Percentiles rank a stretch among this genome's conserved stretches.
Conservation (phyloP, 192 early-diverging fungal species). For the Allomyces javanicus region DNA sequence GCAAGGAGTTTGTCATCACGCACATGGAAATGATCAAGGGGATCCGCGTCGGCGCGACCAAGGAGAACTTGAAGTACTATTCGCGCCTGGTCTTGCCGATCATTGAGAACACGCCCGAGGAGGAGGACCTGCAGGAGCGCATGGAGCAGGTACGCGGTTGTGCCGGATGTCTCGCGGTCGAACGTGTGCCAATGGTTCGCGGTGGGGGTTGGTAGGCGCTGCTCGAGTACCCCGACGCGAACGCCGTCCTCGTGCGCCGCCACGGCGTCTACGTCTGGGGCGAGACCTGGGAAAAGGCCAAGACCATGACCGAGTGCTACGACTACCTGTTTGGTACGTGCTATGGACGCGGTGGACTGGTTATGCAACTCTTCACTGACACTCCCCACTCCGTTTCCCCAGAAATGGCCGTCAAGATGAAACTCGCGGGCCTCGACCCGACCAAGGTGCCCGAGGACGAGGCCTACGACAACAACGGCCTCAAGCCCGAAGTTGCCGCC, state of each 20-base stretch:
- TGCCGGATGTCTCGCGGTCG: no score
- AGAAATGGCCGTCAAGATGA: slow-evolving; percentile 84
- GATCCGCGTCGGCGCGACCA: slow-evolving; percentile 51
- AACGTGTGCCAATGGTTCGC: background rate
- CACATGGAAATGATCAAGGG: slow-evolving; percentile 99
- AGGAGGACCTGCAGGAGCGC: slow-evolving; percentile 69
- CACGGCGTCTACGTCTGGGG: slow-evolving; percentile 99
- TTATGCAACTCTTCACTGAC: no score
- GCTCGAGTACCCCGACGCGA: slow-evolving; percentile 65
- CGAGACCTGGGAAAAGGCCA: slow-evolving; percentile 89
- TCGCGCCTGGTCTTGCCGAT: slow-evolving; percentile 79
- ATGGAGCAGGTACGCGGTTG: slow-evolving; percentile 43
- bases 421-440: slow-evolving; percentile 63
- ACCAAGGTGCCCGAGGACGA: slow-evolving; percentile 6
- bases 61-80: slow-evolving; percentile 47
- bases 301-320: slow-evolving; percentile 95
- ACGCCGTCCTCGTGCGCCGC: slow-evolving; percentile 80
- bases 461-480: background rate
- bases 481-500: no score
- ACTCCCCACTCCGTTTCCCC: no score
- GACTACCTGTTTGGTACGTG: slow-evolving; percentile 71
- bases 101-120: slow-evolving; percentile 86
- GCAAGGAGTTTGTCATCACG: slow-evolving; percentile 61
- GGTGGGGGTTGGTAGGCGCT: slow-evolving; percentile 41
- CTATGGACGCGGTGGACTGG: no score